Percentiles rank a stretch among this genome's conserved stretches.
Evolutionary conservation across 2,329 filamentous ascomycete species (phyloP).

Genomic region (Malbranchea zuffiana): DNA sequence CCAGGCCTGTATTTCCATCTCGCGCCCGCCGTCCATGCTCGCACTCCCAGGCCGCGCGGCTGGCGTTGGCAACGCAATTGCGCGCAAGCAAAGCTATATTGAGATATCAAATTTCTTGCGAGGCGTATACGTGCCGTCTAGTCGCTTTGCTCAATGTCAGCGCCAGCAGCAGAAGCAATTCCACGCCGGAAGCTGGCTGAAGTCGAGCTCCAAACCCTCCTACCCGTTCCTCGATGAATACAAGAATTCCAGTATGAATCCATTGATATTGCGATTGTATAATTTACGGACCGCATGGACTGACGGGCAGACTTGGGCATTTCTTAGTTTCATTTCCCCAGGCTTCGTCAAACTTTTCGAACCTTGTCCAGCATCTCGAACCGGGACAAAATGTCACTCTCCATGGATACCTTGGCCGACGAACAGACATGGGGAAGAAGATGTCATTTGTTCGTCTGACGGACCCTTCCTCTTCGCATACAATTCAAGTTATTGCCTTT

Average conservation of each 20-base stretch:
- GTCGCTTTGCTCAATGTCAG: slow-evolving; percentile 4
- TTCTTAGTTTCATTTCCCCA: slow-evolving; percentile 38
- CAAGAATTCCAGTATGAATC: slow-evolving; percentile 36
- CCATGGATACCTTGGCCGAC: slow-evolving; percentile 62
- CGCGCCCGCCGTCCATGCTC: no score
- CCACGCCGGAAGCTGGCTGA: slow-evolving; percentile 10
- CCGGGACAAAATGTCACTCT: slow-evolving; percentile 40
- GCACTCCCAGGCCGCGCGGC: slow-evolving; percentile 3
- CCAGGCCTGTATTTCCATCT: no score
- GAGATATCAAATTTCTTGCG: slow-evolving; percentile 30
- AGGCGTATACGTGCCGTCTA: slow-evolving; percentile 11
- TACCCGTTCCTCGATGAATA: slow-evolving; percentile 31
- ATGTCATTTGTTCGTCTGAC: slow-evolving; percentile 58
- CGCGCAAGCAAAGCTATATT: slow-evolving; percentile 26
- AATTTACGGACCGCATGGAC: no score
- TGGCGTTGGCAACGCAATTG: slow-evolving; percentile 15
- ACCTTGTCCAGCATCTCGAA: slow-evolving; percentile 23
- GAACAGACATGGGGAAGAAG: slow-evolving; percentile 55
- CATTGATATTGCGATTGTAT: background rate
- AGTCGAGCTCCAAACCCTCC: slow-evolving; percentile 16
- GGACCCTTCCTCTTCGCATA: slow-evolving; percentile 34
- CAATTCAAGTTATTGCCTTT: slow-evolving; percentile 42
- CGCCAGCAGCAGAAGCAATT: slow-evolving; percentile 5
- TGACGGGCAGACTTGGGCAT: no score
- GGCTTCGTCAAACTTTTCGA: slow-evolving; percentile 33